These are phyloP conservation scores for Dictyostelium discoideum DNA, from an alignment of 78 protist genomes.

Conservation along the genomic window DNA sequence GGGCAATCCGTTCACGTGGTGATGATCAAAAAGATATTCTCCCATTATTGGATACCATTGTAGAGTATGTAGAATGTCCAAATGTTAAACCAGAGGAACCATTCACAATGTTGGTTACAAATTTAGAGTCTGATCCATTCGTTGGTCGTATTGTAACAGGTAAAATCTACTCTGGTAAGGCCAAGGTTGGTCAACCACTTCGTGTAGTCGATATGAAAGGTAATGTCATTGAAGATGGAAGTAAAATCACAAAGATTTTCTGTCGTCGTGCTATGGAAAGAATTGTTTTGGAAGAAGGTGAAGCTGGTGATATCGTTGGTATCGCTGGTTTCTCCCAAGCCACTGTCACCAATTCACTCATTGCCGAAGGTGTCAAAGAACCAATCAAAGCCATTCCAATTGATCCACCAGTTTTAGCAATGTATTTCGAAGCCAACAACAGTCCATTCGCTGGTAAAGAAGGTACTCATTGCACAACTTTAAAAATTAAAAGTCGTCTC, in stretches of 20 bases:
- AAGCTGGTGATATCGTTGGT: constrained; percentile 94
- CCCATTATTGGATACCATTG: constrained; percentile 90
- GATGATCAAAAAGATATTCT: constrained; percentile 73
- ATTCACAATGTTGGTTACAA: constrained; percentile 88
- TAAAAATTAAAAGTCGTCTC: constrained; percentile 82
- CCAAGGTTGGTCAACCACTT: constrained; percentile 80
- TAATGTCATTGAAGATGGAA: constrained; percentile 47
- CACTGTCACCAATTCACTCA: constrained; percentile 87
- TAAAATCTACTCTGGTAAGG: constrained; percentile 80
- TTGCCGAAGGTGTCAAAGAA: constrained; percentile 34
- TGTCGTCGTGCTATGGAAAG: constrained; percentile 81
- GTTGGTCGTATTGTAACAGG: constrained; percentile 93
- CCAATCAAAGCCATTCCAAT: constrained; percentile 82
- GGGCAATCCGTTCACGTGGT: constrained; percentile 41
- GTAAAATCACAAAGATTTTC: constrained; percentile 83
- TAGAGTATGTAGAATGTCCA: constrained; percentile 47
- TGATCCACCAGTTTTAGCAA: constrained; percentile 93
- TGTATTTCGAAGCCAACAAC: constrained; percentile 88
- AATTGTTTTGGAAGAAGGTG: constrained; percentile 75
- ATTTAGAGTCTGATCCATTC: constrained; percentile 85
- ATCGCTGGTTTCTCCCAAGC: constrained; percentile 83
- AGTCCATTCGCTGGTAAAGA: constrained; percentile 91
- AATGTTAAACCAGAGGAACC: constrained; percentile 56
- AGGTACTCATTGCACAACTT: constrained; percentile 82
- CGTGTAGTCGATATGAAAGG: constrained; percentile 26